Evolutionary conservation across 495 filamentous ascomycete genomes (phyloP), one percentile per base, ranked within the genome.

Genomic region (Aspergillus mulundensis): DNA sequence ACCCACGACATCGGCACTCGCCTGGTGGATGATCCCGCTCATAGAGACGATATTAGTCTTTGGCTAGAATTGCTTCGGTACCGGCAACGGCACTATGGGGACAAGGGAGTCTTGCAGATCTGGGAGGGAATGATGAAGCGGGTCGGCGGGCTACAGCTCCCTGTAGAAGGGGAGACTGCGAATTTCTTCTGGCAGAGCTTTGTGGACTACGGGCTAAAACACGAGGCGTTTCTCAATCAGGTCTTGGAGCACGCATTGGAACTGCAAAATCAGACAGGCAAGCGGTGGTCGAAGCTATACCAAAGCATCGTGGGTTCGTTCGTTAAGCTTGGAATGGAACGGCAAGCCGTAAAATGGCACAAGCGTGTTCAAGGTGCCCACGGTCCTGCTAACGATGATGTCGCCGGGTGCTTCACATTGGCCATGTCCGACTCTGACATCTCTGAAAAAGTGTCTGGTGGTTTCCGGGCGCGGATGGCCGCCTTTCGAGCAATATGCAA

Each of bases 51-150:
- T 61, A 76, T 84, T 51, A 64, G 71, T 14, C 70, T 90, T 11
- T 91, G 88, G 88, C 72, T 79, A 15, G 80, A 83, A 55, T 70
- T 90, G 21, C 70, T 91, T 18, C 74, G 79, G 30, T 85, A 82
- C 59, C 75, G 82, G 34, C 76, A 81, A 57, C 79, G 86, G 12
- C 71, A 78, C 41, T 75, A 88, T 67, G 86, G 86, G 2, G 62
- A 77, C 21, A 57, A 70, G 16, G 88, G 88, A 0, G 79, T 84
- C 3, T 30, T 72, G 15, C 72, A 74, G 36, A 85, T 91, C 36
- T 94, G 85, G 83, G 67, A 77, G 49, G 82, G 78, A 3, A 69
- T 91, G 54, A 76, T 77, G 20, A 58, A 67, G 11, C 72, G 77
- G 18, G 54, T 83, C 23, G 69, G 63, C 36, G 68, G 57, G 0